Base-by-base conservation (phyloP, 345 rosid genomes). In the Anacardium occidentale region DNA sequence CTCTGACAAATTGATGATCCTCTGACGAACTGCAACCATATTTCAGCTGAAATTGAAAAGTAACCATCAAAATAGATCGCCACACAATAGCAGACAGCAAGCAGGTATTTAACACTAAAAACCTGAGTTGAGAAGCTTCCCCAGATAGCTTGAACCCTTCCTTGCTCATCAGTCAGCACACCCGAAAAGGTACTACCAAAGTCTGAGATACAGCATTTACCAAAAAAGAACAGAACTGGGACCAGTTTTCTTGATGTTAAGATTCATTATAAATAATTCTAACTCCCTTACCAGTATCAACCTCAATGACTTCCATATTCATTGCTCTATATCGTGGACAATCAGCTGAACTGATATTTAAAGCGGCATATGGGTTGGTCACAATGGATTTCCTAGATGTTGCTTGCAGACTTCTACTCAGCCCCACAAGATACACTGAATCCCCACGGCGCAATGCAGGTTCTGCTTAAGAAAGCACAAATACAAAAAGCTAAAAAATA, bases 121-220 rank as follows among this genome's bases (percentile, higher is more conserved):
- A 93, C 98, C 97, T 91, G 96, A 76, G 94, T 90, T 9, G 96
- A 94, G 85, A 94, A 94, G 88, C 97, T 87, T 86, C 87, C 97
- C 98, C 98, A 94, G 29, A 94, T 77, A 70, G 98, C 98, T 79
- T 87, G 88, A 70, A 94, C 93, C 81, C 88, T 84, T 77, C 97
- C 98, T 20, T 44, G 89, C 85, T 90, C 96, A 86, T 91, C 94
- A 72, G 97, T 81, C 61, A 94, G 86, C 69, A 89, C 98, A 63
- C 98, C 98, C 21, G 98, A 91, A 81, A 94, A 91, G 60, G 98
- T 73, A 86, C 96, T 89, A 68, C 98, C 98, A 87, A 91, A 91
- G 84, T 91, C 97, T 91, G 90, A 74, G 77, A 79, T 45, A 73
- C 37, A 34, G 51, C 26, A 72, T 42, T 44, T 48, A 40, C 37